Conservation (phyloP, 495 filamentous ascomycete genomes). For the Eremomyces bilateralis region DNA sequence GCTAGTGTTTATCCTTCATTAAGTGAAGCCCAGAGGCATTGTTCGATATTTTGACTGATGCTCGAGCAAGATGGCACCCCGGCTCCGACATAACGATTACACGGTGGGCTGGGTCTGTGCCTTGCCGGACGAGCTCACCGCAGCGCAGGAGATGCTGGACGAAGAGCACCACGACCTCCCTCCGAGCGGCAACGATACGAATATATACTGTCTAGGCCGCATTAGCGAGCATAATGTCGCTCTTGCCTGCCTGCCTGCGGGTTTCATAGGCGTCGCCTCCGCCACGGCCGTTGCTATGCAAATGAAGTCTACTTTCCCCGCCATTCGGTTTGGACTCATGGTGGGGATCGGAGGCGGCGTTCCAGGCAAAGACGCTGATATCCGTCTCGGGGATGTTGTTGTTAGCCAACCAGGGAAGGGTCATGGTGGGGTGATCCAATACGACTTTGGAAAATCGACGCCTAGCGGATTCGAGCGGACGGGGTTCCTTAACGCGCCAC, state of each 20-base stretch:
- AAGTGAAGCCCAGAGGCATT: background rate
- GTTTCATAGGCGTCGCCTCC: constrained; percentile 13
- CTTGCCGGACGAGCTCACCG: constrained; percentile 22
- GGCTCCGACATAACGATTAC: constrained; percentile 16
- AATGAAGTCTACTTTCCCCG: constrained; percentile 18
- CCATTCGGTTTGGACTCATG: constrained; percentile 20
- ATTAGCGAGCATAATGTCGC: constrained; percentile 23
- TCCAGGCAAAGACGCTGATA: constrained; percentile 8
- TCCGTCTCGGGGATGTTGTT: constrained; percentile 13
- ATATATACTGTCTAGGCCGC: constrained; percentile 18
- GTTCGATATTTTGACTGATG: background rate
- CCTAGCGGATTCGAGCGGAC: constrained; percentile 2
- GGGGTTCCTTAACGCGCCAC: constrained; percentile 1
- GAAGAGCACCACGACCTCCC: constrained; percentile 18
- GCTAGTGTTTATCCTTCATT: background rate
- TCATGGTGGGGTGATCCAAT: constrained; percentile 14
- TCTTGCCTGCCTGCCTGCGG: constrained; percentile 22
- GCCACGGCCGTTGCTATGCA: constrained; percentile 15
- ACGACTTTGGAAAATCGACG: constrained; percentile 16
- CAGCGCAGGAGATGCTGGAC: constrained; percentile 26
- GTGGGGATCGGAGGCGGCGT: constrained; percentile 26
- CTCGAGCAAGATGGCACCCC: background rate
- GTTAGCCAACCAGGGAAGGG: constrained; percentile 10
- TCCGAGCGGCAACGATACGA: constrained; percentile 10
- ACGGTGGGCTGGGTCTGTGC: constrained; percentile 30